Evolutionary conservation across 805 yeast species (phyloP).

Genomic region (Lipomyces mesembrius): DNA sequence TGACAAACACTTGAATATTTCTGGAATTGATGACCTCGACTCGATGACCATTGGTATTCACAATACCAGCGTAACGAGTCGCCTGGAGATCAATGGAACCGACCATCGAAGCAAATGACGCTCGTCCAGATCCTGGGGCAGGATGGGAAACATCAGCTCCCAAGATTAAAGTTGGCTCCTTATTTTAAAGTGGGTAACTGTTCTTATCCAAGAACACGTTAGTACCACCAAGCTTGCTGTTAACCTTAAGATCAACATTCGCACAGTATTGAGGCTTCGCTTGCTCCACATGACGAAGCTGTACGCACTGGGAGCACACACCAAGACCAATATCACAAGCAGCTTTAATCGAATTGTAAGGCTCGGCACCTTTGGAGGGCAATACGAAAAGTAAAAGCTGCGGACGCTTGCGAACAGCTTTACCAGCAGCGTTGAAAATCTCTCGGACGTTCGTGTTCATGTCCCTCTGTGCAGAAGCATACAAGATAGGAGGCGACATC

Average conservation of each 20-base stretch:
- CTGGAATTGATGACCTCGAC: conserved; percentile 22
- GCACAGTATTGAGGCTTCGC: conserved; percentile 44
- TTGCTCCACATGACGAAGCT: conserved; percentile 42
- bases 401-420: conserved; percentile 35
- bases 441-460: conserved; percentile 12
- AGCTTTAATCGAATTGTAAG: conserved; percentile 43
- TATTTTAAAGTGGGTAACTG: conserved; percentile 35
- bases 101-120: conserved; percentile 30
- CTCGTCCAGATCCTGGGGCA: conserved; percentile 34
- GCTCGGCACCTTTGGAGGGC: conserved; percentile 39
- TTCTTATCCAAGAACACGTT: conserved; percentile 39
- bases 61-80: conserved; percentile 26
- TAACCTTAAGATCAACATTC: conserved; percentile 45
- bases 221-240: conserved; percentile 45
- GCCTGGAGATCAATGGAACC: conserved; percentile 25
- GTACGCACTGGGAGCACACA: conserved; percentile 43
- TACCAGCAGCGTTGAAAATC: conserved; percentile 27
- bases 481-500: conserved; percentile 25
- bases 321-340: conserved; percentile 43
- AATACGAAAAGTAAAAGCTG: conserved; percentile 42
- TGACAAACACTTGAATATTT: conserved; percentile 16
- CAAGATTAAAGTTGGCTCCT: conserved; percentile 41
- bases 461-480: conserved; percentile 21
- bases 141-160: conserved; percentile 46
- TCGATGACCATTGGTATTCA: conserved; percentile 23